Evolutionary conservation across 352 stramenopile species (phyloP).

Genomic region (Pythium oligandrum): DNA sequence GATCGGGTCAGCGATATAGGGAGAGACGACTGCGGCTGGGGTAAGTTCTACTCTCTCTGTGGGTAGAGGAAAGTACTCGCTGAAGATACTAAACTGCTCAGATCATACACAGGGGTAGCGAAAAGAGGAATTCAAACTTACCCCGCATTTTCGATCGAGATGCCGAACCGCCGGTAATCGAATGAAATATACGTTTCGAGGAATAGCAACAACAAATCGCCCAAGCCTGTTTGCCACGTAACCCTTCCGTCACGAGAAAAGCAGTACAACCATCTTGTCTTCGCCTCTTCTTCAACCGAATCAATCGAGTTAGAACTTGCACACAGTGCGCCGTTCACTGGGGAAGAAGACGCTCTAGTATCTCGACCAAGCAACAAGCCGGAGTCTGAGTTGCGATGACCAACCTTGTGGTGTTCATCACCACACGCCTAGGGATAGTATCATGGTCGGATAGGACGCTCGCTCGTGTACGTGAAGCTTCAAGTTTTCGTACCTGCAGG

Average conservation of each 20-base stretch:
- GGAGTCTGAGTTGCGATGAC: no score
- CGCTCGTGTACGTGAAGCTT: neutral
- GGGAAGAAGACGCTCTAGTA: no score
- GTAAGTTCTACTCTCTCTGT: constrained; percentile 33
- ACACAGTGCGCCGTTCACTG: no score
- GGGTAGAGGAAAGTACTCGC: constrained; percentile 68
- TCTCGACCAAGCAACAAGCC: no score
- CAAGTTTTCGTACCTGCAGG: constrained; percentile 57
- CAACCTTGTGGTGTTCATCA: constrained; percentile 33
- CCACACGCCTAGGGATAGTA: constrained; percentile 48
- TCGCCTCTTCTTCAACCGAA: no score
- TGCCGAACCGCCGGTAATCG: constrained; percentile 76
- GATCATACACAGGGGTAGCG: no score
- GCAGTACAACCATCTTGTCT: constrained; percentile 45
- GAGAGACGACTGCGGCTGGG: constrained; percentile 36
- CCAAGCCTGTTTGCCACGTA: constrained; percentile 68
- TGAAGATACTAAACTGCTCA: constrained; percentile 7
- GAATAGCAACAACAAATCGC: constrained; percentile 69
- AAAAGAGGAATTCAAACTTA: constrained; percentile 15
- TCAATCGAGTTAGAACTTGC: no score
- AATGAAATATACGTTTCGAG: constrained; percentile 84
- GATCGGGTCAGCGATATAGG: constrained; percentile 76
- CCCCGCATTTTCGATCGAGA: constrained; percentile 70
- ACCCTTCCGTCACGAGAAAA: constrained; percentile 60
- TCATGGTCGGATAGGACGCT: neutral